Evolutionary conservation across 2,329 filamentous ascomycete genomes (phyloP), one percentile per base, ranked within the genome.

Genomic region (Thermoascus crustaceus): DNA sequence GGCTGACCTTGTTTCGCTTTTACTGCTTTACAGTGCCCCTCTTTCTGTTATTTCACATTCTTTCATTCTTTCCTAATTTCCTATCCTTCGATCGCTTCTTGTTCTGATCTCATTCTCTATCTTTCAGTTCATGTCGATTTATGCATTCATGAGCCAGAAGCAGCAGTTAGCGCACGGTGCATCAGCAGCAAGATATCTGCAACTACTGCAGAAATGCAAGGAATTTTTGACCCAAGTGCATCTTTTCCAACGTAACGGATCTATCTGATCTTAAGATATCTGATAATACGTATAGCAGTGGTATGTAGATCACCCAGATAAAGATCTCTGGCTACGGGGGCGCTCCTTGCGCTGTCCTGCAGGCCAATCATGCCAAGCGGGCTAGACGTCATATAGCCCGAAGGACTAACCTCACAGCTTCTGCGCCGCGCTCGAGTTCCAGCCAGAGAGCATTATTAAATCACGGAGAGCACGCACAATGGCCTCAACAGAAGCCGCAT

Each of bases 141-240:
- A 44, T 35, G 42, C 42, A 42, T 41, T 43, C 23, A 42, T 38
- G 39, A 42, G 31, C 27, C 34, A 27, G 35, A 35, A 35, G 35
- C n/a, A n/a, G n/a, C n/a, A n/a, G n/a, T n/a, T n/a, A n/a, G n/a
- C n/a, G n/a, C n/a, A n/a, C n/a, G n/a, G n/a, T n/a, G n/a, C n/a
- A n/a, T n/a, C n/a, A n/a, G n/a, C n/a, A n/a, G n/a, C n/a, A n/a
- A n/a, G n/a, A n/a, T n/a, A n/a, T n/a, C n/a, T n/a, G n/a, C n/a
- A n/a, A n/a, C n/a, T n/a, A n/a, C n/a, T n/a, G n/a, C n/a, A n/a
- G n/a, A n/a, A n/a, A n/a, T n/a, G n/a, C n/a, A n/a, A n/a, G n/a
- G n/a, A n/a, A n/a, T n/a, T n/a, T n/a, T n/a, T n/a, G n/a, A n/a
- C n/a, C n/a, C n/a, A n/a, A n/a, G n/a, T n/a, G n/a, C n/a, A n/a